Conservation (phyloP, 1,284 basidiomycete genomes). For the Puccinia coronata region DNA sequence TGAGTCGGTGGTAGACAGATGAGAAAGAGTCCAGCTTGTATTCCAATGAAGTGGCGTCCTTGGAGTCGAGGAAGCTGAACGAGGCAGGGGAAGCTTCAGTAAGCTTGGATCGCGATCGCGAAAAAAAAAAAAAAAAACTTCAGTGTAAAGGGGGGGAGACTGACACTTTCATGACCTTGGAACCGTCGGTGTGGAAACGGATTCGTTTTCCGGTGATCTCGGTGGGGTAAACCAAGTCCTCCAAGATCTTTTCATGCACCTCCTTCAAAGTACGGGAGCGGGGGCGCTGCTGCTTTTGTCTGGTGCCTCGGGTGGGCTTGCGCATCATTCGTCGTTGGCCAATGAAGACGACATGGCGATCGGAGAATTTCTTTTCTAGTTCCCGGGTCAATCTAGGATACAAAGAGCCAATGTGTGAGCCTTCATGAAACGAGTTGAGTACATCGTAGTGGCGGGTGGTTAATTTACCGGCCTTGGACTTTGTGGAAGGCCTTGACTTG, state of each 20-base stretch:
- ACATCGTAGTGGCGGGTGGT: conserved; percentile 33
- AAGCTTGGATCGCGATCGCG: too few species aligned
- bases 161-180: conserved; percentile 56
- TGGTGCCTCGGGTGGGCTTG: conserved; percentile 92
- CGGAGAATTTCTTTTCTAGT: conserved; percentile 99
- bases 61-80: conserved; percentile 91
- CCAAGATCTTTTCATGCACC: conserved; percentile 97
- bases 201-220: conserved; percentile 99
- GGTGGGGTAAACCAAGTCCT: conserved; percentile 98
- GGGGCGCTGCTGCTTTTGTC: conserved; percentile 92
- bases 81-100: not conserved
- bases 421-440: not conserved
- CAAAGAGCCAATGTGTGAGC: not conserved
- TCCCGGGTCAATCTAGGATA: conserved; percentile 86
- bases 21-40: conserved; percentile 99
- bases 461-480: conserved; percentile 82
- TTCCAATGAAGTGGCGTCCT: conserved; percentile 97
- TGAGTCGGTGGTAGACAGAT: conserved; percentile 88
- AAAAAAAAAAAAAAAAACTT: not conserved
- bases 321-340: conserved; percentile 97
- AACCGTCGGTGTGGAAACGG: conserved; percentile 63
- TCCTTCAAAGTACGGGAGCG: conserved; percentile 94
- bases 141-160: too few species aligned
- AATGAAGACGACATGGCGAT: conserved; percentile 97
- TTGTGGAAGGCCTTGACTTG: conserved; percentile 99